Evolutionary conservation across 257 asterid genomes (phyloP).

Genomic region (Galeopsis tetrahit): DNA sequence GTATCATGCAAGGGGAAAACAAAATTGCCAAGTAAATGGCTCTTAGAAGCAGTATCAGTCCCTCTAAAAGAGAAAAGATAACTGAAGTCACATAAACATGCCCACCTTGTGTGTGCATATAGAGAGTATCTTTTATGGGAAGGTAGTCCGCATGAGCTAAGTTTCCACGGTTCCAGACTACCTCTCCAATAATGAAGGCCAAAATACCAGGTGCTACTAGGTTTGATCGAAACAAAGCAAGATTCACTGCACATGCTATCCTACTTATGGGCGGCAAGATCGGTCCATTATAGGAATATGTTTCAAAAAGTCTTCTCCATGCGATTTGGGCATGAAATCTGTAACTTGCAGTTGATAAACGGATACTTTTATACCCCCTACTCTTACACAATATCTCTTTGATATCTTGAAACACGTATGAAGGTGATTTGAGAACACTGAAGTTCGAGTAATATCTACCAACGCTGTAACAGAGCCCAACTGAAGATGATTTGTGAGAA

Average conservation of each 20-base stretch:
- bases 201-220: conserved; percentile 80
- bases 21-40: conserved; percentile 63
- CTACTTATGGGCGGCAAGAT: conserved; percentile 60
- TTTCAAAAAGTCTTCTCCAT: conserved; percentile 64
- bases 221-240: conserved; percentile 80
- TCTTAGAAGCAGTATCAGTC: conserved; percentile 62
- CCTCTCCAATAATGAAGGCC: conserved; percentile 67
- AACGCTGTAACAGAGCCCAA: conserved; percentile 38
- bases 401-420: conserved; percentile 39
- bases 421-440: conserved; percentile 44
- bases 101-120: conserved; percentile 68
- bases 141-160: conserved; percentile 65
- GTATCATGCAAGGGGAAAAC: conserved; percentile 74
- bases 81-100: conserved; percentile 54
- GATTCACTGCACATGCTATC: conserved; percentile 73
- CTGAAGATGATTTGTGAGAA: conserved; percentile 35
- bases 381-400: conserved; percentile 49
- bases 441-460: conserved; percentile 43
- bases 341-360: conserved; percentile 40
- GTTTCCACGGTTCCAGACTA: conserved; percentile 50
- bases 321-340: conserved; percentile 58
- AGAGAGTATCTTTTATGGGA: conserved; percentile 53
- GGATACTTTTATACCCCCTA: conserved; percentile 33
- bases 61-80: conserved; percentile 64
- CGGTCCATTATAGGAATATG: conserved; percentile 58